Evolutionary conservation across 164 flowering plant genomes (phyloP).

Genomic region (Stephania yunnanensis): DNA sequence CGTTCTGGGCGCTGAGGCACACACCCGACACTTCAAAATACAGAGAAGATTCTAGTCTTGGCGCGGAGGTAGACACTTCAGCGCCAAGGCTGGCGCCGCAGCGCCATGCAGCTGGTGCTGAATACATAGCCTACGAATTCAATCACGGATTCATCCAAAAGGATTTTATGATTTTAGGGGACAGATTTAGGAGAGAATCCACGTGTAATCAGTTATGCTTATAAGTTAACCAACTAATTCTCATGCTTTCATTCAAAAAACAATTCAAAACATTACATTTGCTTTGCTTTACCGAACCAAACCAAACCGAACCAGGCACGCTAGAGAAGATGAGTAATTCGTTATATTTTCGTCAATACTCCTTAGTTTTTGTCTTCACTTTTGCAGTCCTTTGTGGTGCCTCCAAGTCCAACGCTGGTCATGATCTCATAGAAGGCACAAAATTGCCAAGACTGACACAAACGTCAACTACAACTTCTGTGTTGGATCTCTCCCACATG

Average conservation of each 20-base stretch:
- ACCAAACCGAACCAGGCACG: background rate
- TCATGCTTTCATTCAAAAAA: background rate
- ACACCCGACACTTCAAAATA: too few species aligned
- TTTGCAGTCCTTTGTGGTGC: background rate
- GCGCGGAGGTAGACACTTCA: too few species aligned
- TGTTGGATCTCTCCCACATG: background rate
- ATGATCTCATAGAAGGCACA: background rate
- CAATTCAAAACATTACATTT: too few species aligned
- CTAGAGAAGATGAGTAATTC: background rate
- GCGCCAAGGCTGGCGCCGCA: too few species aligned
- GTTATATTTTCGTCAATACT: background rate
- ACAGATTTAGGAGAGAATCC: background rate
- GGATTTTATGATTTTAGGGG: background rate
- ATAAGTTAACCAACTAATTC: background rate
- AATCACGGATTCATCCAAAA: too few species aligned
- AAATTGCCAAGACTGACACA: background rate
- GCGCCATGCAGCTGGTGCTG: too few species aligned
- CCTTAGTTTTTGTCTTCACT: background rate
- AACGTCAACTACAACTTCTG: background rate
- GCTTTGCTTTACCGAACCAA: too few species aligned
- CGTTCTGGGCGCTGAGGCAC: too few species aligned
- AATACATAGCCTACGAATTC: too few species aligned
- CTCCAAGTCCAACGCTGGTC: background rate
- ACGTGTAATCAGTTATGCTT: background rate
- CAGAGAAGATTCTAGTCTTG: too few species aligned